Evolutionary conservation across 176 grass and related monocot genomes (phyloP).

Genomic region (Phyllostachys edulis): DNA sequence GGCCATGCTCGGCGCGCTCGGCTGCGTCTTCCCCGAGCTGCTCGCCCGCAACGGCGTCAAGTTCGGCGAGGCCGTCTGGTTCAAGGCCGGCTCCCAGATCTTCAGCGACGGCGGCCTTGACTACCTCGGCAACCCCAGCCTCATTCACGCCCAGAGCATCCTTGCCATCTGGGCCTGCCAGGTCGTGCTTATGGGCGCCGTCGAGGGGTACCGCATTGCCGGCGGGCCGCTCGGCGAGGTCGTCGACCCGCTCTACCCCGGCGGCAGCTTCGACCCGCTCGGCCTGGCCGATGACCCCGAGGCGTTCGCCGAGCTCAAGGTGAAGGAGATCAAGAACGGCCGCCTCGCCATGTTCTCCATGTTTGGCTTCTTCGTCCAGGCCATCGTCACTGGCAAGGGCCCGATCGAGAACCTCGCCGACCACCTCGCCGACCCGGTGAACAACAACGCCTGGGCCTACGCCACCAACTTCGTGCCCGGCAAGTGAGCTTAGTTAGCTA

Average conservation of each 20-base stretch:
- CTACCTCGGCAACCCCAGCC: constrained; percentile 12
- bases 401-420: constrained; percentile 91
- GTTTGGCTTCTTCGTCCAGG: constrained; percentile 62
- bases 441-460: constrained; percentile 95
- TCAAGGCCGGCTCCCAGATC: constrained; percentile 74
- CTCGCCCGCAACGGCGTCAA: constrained; percentile 65
- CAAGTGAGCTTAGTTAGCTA: constrained; percentile 32
- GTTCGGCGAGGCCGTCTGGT: constrained; percentile 86
- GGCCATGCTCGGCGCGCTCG: constrained; percentile 73
- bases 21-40: constrained; percentile 75
- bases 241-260: constrained; percentile 74
- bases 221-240: constrained; percentile 87
- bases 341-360: too few species aligned
- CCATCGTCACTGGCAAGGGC: constrained; percentile 89
- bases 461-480: constrained; percentile 98
- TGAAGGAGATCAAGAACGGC: too few species aligned
- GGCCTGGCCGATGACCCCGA: constrained; percentile 83
- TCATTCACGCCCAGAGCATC: too few species aligned
- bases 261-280: constrained; percentile 85
- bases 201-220: constrained; percentile 79
- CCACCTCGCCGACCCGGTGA: constrained; percentile 87
- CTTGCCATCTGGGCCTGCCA: constrained; percentile 42
- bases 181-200: constrained; percentile 31
- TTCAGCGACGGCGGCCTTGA: constrained; percentile 71
- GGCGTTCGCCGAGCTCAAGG: constrained; percentile 21